Percentiles rank a stretch among this genome's conserved stretches.
These are phyloP conservation scores for Termitomyces sp. DNA, from an alignment of 768 basidiomycete species.

Conservation along the genomic window DNA sequence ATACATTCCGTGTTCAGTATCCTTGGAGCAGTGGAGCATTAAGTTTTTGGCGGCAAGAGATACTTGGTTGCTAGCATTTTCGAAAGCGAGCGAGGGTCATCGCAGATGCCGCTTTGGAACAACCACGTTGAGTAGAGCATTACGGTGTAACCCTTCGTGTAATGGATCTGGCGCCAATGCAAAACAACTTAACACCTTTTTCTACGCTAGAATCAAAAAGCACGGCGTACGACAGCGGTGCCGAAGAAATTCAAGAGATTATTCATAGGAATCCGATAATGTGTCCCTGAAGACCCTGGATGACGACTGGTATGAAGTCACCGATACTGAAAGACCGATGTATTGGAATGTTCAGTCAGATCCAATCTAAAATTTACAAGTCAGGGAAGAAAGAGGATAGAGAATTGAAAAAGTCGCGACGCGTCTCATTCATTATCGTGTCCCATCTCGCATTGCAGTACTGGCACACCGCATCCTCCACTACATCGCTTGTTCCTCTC, in stretches of 20 bases:
- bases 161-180: background rate
- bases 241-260: no score
- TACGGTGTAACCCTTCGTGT: no score
- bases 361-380: constrained; percentile 10
- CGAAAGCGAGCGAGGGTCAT: background rate
- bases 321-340: background rate
- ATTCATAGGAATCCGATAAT: background rate
- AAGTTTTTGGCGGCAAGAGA: background rate
- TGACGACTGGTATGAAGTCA: background rate
- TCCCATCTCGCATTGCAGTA: constrained; percentile 21
- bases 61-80: background rate
- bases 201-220: no score
- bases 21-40: background rate
- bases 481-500: constrained; percentile 15
- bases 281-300: background rate
- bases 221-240: background rate
- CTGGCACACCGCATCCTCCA: constrained; percentile 18
- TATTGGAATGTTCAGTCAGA: background rate
- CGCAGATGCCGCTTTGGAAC: background rate
- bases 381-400: constrained; percentile 19
- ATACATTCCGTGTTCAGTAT: background rate
- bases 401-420: constrained; percentile 18
- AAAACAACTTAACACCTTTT: background rate
- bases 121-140: background rate
- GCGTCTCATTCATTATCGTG: constrained; percentile 15